Evolutionary conservation across 768 basidiomycete species (phyloP).

Genomic region (Pleurotus sapidus): DNA sequence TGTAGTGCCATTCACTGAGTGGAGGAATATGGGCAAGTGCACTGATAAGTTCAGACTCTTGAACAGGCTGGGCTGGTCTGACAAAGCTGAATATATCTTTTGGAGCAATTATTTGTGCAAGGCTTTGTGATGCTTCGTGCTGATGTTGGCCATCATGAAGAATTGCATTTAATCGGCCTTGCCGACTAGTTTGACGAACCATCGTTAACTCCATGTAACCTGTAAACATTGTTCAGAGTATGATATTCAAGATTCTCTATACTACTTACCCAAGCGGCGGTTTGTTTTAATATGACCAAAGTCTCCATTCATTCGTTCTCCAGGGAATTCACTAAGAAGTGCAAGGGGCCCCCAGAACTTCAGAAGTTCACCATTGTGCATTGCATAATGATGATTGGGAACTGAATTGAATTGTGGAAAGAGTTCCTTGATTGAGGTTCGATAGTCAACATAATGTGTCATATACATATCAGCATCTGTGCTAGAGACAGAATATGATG

Average conservation of each 20-base stretch:
- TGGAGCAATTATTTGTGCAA: slow-evolving; percentile 9
- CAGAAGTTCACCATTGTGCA: slow-evolving; percentile 24
- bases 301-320: slow-evolving; percentile 28
- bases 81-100: background rate
- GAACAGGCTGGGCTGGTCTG: background rate
- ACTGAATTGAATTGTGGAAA: slow-evolving; percentile 17
- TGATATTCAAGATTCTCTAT: background rate
- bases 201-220: slow-evolving; percentile 13
- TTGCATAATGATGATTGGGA: slow-evolving; percentile 32
- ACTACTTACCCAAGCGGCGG: slow-evolving; percentile 11
- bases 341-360: slow-evolving; percentile 28
- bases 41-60: background rate
- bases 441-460: slow-evolving; percentile 19
- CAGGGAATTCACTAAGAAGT: slow-evolving; percentile 26
- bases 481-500: slow-evolving; percentile 18
- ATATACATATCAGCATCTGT: slow-evolving; percentile 19
- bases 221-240: background rate
- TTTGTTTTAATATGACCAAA: slow-evolving; percentile 23
- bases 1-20: slow-evolving; percentile 11
- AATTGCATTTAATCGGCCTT: slow-evolving; percentile 5
- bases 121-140: background rate
- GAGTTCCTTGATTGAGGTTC: slow-evolving; percentile 13
- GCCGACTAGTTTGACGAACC: slow-evolving; percentile 9
- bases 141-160: background rate
- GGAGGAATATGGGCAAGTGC: slow-evolving; percentile 10